Evolutionary conservation across 768 basidiomycete genomes (phyloP).

Genomic region (Epithele typhae): DNA sequence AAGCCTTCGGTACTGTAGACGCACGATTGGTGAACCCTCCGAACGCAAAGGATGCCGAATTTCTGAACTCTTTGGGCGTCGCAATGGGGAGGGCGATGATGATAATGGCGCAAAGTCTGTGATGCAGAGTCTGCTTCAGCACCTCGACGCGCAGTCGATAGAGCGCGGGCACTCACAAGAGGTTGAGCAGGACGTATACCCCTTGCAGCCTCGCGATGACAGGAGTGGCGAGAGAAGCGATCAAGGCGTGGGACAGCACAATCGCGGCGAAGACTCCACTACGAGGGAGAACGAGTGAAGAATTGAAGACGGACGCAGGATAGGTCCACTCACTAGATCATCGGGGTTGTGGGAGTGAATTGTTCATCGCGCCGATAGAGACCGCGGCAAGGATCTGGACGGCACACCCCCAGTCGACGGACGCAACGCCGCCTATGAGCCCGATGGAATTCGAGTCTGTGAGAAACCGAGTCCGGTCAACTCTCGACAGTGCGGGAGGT

Average conservation of each 20-base stretch:
- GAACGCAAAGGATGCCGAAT: slow-evolving; percentile 57
- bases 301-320: not conserved
- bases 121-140: no score
- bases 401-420: slow-evolving; percentile 35
- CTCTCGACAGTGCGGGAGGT: no score
- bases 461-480: not conserved
- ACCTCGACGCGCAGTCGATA: no score
- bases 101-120: slow-evolving; percentile 26
- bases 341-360: slow-evolving; percentile 23
- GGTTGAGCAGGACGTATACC: slow-evolving; percentile 32
- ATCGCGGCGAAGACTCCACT: slow-evolving; percentile 32
- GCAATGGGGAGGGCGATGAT: slow-evolving; percentile 55
- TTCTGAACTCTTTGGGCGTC: slow-evolving; percentile 55
- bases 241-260: slow-evolving; percentile 26
- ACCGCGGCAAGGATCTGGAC: slow-evolving; percentile 37
- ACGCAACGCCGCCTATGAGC: slow-evolving; percentile 28
- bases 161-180: slow-evolving; percentile 22
- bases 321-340: slow-evolving; percentile 20
- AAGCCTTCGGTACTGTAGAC: slow-evolving; percentile 9
- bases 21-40: slow-evolving; percentile 57
- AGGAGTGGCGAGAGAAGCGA: slow-evolving; percentile 30
- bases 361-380: slow-evolving; percentile 27
- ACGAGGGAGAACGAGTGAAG: not conserved
- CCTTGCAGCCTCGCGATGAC: slow-evolving; percentile 32
- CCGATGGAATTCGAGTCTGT: slow-evolving; percentile 34